A percentile compares a stretch with the other conserved stretches of the same genome.
phyloP scores from a whole-genome alignment of 257 asterid species.

The Datura wrightii region DNA sequence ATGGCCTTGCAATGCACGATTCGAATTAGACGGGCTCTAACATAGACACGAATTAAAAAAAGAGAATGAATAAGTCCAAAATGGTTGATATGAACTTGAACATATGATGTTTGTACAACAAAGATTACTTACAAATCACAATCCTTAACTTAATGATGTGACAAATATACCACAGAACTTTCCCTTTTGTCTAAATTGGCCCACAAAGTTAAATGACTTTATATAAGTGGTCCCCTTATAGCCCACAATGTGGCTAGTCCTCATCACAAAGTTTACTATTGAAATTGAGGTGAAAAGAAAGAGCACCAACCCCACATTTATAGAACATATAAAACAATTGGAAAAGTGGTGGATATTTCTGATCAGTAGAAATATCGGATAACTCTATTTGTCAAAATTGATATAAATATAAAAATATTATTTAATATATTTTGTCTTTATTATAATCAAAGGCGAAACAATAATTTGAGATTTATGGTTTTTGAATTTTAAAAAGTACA shows the following conservation, averaged over 20 bases:
- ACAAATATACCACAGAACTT: background rate
- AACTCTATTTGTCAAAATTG: background rate
- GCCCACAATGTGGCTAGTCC: background rate
- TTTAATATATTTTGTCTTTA: background rate
- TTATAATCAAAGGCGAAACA: rapidly evolving
- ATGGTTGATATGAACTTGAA: background rate
- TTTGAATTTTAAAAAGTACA: background rate
- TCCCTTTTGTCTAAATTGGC: constrained; percentile 17
- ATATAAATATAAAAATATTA: background rate
- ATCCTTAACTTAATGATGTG: constrained; percentile 21
- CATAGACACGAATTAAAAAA: no score
- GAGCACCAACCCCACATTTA: background rate
- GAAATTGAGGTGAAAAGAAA: background rate
- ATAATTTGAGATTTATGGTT: background rate
- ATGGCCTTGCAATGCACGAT: no score
- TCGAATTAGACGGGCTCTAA: no score
- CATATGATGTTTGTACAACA: background rate
- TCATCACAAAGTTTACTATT: background rate
- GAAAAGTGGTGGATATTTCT: background rate
- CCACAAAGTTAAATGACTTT: constrained; percentile 35
- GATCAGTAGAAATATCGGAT: background rate
- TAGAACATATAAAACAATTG: background rate
- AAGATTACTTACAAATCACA: constrained; percentile 10
- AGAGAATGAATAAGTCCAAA: background rate
- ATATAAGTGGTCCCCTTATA: constrained; percentile 37